Evolutionary conservation across 1,139 yeast genomes (phyloP), one percentile per base, ranked within the genome.

Genomic region (Scheffersomyces parashehatae): DNA sequence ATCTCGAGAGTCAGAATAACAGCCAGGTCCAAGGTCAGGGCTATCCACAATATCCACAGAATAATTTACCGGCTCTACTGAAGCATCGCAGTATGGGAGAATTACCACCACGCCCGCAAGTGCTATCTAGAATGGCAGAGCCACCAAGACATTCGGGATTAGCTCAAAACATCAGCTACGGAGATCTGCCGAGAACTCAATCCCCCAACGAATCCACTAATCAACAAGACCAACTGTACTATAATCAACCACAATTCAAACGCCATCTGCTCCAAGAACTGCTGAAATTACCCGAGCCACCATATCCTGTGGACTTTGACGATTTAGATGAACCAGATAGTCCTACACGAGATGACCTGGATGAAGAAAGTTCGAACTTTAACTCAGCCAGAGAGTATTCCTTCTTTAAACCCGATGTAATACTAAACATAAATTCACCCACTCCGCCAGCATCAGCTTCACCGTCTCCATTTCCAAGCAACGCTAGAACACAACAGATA

Each of bases 401-500:
- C 28, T 24, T 34, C 29, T 14, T 24, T 20, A 29, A 15, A 8
- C 38, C 20, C 12, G 38, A 28, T 24, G 29, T 24, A 24, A 14
- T 24, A 14, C 36, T 24, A 11, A 20, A 24, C 24, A 16, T 16
- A 11, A 10, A 16, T 12, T 36, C 38, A 3, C 38, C 38, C 2
- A 24, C 29, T 5, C 38, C 35, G 3, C 24, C 35, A 10, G n/a
- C 20, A 14, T 14, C 35, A 5, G 35, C 12, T 10, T 14, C 35
- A 6, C 26, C 26, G 2, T 20, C 26, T 20, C 26, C 26, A 5
- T 9, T 20, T 5, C 35, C 35, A 45, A 30, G 28, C 28, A 24
- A 38, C 15, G 38, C 35, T 24, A 36, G 39, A 24, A 49, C 47
- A 29, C 45, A 51, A 3, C 50, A 54, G 32, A 52, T 53, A 5